Conservation (phyloP, 129 eudicot genomes). For the Centrapalus pauciflorus region DNA sequence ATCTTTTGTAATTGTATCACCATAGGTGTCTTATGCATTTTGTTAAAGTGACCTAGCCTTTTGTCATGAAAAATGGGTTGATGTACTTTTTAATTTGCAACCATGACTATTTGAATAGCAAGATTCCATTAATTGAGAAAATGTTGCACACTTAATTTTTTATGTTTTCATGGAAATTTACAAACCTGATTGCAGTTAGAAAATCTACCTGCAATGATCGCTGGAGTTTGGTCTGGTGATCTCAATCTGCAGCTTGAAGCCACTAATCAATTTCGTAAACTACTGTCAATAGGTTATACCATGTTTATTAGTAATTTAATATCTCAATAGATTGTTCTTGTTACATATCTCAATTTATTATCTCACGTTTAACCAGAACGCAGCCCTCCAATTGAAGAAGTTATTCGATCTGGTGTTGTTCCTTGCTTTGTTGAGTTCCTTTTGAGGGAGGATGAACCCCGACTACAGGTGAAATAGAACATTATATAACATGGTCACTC, state of each 20-base stretch:
- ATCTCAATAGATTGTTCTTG: background rate
- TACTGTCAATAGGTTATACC: slow-evolving; percentile 71
- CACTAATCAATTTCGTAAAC: slow-evolving; percentile 65
- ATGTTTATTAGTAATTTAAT: too few relatives aligned
- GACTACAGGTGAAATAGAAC: slow-evolving; percentile 42
- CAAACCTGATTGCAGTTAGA: slow-evolving; percentile 37
- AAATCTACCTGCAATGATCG: slow-evolving; percentile 59
- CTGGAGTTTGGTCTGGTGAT: slow-evolving; percentile 67
- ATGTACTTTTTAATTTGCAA: background rate
- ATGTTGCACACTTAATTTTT: background rate
- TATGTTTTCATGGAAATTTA: background rate
- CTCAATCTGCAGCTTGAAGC: slow-evolving; percentile 57
- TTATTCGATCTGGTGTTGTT: slow-evolving; percentile 54
- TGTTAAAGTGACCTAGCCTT: background rate
- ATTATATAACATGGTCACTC: background rate
- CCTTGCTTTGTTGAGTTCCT: slow-evolving; percentile 61
- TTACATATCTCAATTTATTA: background rate
- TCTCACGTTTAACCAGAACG: slow-evolving; percentile 31
- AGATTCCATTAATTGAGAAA: background rate
- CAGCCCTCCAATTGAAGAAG: slow-evolving; percentile 66
- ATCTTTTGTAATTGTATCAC: background rate
- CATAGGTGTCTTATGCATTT: background rate
- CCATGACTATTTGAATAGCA: background rate
- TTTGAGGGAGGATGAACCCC: slow-evolving; percentile 50
- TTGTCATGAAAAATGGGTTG: too few relatives aligned